Evolutionary conservation across 805 yeast genomes (phyloP), one percentile per base, ranked within the genome.

Genomic region (Candida boidinii): DNA sequence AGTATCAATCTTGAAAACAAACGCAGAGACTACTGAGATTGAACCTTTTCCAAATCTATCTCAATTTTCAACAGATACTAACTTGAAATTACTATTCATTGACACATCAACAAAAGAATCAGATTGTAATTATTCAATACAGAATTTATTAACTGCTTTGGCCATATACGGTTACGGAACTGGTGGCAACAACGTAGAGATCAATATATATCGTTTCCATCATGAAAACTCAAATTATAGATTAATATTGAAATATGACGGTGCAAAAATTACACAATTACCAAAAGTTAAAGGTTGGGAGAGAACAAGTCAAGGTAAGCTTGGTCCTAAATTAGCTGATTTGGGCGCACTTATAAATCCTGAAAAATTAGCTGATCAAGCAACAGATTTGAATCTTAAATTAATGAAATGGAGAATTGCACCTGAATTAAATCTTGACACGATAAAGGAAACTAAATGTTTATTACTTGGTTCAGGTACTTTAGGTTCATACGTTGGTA

Each of bases 371-470:
- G 90, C 96, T 0, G 83, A 80, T 38, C 97, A 94, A 55, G 90
- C 96, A 0, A 88, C 87, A 5, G 96, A 88, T 53, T 66, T 92
- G 36, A 92, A 92, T 50, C 62, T 92, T 37, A 84, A 85, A 58
- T 62, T 92, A 28, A 92, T 92, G 98, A 86, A 87, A 51, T 92
- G 99, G 99, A 68, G 98, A 43, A 73, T 92, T 13, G 86, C 84
- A 0, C 97, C 98, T 0, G 68, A 75, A 7, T 51, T 92, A 4
- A 72, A 92, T 48, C 62, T 92, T 29, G 88, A 83, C 5, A 49
- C 58, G 2, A 62, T 92, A 16, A 70, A 73, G 41, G 38, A 56
- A 13, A 70, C 79, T 9, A 79, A 69, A 42, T 80, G 88, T 24
- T 56, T 92, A 27, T 60, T 92, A 12, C 66, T 92, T n/a, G 99